Base-by-base conservation (phyloP, 78 protist species). In the Dictyostelium discoideum region DNA sequence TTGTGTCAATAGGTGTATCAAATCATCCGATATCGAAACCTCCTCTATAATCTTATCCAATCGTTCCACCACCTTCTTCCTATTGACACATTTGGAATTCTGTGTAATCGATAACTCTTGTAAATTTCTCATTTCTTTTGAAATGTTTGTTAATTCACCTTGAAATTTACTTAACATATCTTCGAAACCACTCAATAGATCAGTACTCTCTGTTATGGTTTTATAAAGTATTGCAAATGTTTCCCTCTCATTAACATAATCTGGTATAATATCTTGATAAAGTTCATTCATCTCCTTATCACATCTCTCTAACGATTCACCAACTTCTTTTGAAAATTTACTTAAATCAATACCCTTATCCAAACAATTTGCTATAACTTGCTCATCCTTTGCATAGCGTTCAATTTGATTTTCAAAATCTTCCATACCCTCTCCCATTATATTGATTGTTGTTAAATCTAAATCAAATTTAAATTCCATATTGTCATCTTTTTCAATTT, bases 191-290 rank as follows among this genome's bases (percentile, higher is more conserved):
- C 26, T 48, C 16, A 89, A 67, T 63, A 89, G 4, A 46, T 60
- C n/a, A 0, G 18, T 81, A 29, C 87, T 80, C 24, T 89, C 83
- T 46, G 83, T 89, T 1, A 89, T 50, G 44, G 94, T 32, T 48
- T 29, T 18, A 81, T 89, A 89, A 80, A 89, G 82, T 14, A 69
- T 14, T 26, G 86, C 83, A 81, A 89, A 89, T n/a, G 78, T 67
- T 89, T 89, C 94, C 44, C 94, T 80, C 54, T 89, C 94, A 32
- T 89, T 89, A 0, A 89, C 94, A 81, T 89, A 89, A 80, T 89
- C 94, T 8, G 94, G 94, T 20, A 89, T 67, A 29, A 63, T 81
- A 63, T 89, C 94, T 69, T 89, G 46, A 69, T 89, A 89, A 5
- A 80, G 24, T 42, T 11, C 24, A n/a, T 81, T 89, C 86, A 89